Base-by-base conservation (phyloP, 306 rosid genomes). In the Fagus crenata region DNA sequence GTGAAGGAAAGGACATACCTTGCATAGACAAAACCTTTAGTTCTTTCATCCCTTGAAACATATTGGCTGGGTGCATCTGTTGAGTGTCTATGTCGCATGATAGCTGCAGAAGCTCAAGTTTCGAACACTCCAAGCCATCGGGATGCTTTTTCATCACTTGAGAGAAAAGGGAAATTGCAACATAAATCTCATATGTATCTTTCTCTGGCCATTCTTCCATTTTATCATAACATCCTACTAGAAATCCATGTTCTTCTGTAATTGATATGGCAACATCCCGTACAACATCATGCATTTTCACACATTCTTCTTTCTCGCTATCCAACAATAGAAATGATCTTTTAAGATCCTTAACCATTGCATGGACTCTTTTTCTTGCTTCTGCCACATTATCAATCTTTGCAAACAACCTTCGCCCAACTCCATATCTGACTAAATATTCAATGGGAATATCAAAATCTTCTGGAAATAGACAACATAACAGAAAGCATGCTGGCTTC, bases 401-500 rank as follows among this genome's bases (percentile, higher is more conserved):
- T 15, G 15, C 11, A 43, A 83, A 77, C 55, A 71, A 70, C 46
- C 79, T 69, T 53, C 69, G 18, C 1, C 89, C 83, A 39, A 69
- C 46, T 1, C 68, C 74, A 59, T 77, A 43, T 1, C 85, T 37
- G 1, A 75, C 37, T 37, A 86, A 12, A 37, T 4, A 4, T 46
- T 83, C 75, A 7, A 82, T 22, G 4, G 54, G 42, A 60, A 85
- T 82, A 33, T 63, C 35, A 31, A 0, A 28, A 42, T 81, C 84
- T 76, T 85, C 84, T 2, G 65, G 51, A 55, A 81, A 73, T 8
- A 78, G 63, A 63, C 71, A 22, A 51, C 82, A 85, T 7, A 82
- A 79, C 8, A 71, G 35, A 58, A 86, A 56, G 36, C 68, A 61
- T 22, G 1, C 59, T 80, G 1, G 61, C 76, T 74, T 80, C 80